Conservation (phyloP, 73 alveolate genomes). For the Paramecium caudatum region DNA sequence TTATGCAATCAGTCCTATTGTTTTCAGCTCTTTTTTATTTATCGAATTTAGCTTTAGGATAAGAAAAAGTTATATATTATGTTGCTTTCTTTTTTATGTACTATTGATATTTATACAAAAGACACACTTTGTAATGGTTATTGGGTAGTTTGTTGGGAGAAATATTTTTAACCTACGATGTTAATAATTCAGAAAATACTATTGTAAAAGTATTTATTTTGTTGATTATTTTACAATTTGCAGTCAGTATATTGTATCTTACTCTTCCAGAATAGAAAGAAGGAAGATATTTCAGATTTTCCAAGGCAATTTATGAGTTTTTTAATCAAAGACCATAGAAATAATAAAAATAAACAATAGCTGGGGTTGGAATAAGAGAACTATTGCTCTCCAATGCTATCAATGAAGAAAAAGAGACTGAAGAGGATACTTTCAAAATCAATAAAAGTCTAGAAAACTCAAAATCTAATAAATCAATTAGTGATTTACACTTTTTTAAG, state of each 20-base stretch:
- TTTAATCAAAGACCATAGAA: neutral
- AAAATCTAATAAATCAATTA: no score
- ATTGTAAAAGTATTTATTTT: neutral
- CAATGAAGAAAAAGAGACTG: no score
- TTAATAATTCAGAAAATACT: neutral
- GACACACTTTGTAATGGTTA: constrained; percentile 42
- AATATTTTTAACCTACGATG: neutral
- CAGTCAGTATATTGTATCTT: neutral
- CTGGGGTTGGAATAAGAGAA: neutral
- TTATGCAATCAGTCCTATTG: constrained; percentile 28
- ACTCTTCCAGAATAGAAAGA: neutral
- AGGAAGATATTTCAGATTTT: constrained; percentile 10
- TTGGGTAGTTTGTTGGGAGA: constrained; percentile 28
- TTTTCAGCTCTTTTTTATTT: constrained; percentile 1
- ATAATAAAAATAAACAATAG: neutral
- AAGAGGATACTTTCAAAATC: neutral
- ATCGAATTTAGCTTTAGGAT: neutral
- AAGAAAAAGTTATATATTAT: constrained; percentile 46
- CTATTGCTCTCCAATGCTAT: no score
- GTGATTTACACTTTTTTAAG: neutral
- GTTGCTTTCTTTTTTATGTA: constrained; percentile 44
- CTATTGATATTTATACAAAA: neutral
- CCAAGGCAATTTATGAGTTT: neutral
- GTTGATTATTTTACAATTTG: neutral
- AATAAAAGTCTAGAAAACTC: no score